phyloP scores from a whole-genome alignment of 306 rosid genomes.

The Sicyos edulis region DNA sequence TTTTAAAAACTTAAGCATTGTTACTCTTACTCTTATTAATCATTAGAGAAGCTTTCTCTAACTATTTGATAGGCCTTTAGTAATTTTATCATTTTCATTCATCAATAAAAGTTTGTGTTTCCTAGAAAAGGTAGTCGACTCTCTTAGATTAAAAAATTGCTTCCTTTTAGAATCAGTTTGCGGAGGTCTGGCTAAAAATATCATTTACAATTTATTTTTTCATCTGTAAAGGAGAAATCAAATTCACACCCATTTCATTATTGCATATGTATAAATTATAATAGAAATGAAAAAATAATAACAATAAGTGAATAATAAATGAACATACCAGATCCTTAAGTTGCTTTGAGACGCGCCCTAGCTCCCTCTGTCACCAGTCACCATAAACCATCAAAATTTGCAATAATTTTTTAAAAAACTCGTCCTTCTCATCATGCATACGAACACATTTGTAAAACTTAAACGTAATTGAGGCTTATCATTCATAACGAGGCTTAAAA shows the following conservation, averaged over 20 bases:
- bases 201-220: not conserved
- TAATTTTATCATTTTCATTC: no score
- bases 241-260: not conserved
- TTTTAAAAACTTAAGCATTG: no score
- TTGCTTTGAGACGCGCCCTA: conserved; percentile 48
- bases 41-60: no score
- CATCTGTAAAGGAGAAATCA: not conserved
- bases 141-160: not conserved
- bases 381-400: conserved; percentile 24
- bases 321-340: conserved; percentile 49
- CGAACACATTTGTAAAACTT: not conserved
- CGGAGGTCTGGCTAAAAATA: not conserved
- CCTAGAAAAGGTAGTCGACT: not conserved
- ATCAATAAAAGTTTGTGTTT: no score
- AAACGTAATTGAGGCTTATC: not conserved
- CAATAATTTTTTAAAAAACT: not conserved
- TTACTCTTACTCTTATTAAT: no score
- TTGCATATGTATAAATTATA: not conserved
- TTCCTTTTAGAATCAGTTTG: not conserved
- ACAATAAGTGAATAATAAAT: not conserved
- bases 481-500: not conserved
- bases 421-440: not conserved
- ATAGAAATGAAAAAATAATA: not conserved
- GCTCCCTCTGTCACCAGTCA: conserved; percentile 59
- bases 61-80: no score